phyloP scores from a whole-genome alignment of 805 yeast species.

The Metschnikowia peoriensis region DNA sequence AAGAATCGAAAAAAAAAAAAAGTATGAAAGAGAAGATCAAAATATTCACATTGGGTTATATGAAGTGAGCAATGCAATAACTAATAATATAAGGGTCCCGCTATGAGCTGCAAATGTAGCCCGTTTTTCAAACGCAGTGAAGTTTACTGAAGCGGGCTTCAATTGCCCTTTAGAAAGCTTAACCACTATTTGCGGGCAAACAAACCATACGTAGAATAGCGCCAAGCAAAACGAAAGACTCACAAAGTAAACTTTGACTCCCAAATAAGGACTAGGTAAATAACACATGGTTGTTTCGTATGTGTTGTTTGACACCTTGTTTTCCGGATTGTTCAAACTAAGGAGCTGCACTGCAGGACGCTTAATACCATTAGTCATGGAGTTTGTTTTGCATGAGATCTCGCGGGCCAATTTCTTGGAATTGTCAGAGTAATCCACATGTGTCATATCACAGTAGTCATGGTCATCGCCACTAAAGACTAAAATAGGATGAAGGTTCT shows the following conservation, averaged over 20 bases:
- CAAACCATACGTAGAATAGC: conserved; percentile 11
- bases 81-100: not conserved
- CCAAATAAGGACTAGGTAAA: conserved; percentile 52
- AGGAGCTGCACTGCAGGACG: conserved; percentile 85
- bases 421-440: conserved; percentile 32
- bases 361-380: conserved; percentile 90
- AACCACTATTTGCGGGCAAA: not conserved
- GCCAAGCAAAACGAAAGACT: conserved; percentile 11
- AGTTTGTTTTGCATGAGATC: conserved; percentile 81
- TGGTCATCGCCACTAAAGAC: conserved; percentile 95
- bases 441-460: conserved; percentile 83
- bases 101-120: not conserved
- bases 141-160: not conserved
- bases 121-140: not conserved
- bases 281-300: conserved; percentile 50
- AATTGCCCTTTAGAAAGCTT: not conserved
- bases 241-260: conserved; percentile 17
- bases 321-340: conserved; percentile 54
- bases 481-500: conserved; percentile 59
- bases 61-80: conserved; percentile 3
- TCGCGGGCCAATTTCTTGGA: conserved; percentile 52
- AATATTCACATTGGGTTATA: conserved; percentile 11
- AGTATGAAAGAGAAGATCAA: not conserved
- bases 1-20: not conserved
- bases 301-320: not conserved